phyloP scores from a whole-genome alignment of 2,329 filamentous ascomycete genomes.

The Pestalotiopsis sp. region DNA sequence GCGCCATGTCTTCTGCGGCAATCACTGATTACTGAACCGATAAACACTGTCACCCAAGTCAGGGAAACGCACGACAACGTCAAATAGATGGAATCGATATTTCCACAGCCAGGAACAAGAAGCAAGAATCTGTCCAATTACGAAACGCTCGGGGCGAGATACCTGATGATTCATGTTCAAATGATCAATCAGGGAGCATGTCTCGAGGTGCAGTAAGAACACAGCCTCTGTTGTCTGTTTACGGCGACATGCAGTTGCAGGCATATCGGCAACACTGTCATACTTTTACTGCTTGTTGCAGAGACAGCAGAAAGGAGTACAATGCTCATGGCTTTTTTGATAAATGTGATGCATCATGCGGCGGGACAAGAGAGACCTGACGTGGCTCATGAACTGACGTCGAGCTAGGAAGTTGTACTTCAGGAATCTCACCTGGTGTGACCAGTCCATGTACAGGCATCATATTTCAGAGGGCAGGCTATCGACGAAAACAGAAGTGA shows the following conservation, averaged over 20 bases:
- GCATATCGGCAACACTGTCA: background rate
- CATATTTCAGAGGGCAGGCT: too few relatives aligned
- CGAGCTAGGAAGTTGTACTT: too few relatives aligned
- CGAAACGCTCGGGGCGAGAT: background rate
- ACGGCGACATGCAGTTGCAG: constrained; percentile 1
- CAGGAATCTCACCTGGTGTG: too few relatives aligned
- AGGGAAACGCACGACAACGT: too few relatives aligned
- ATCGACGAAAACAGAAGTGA: background rate
- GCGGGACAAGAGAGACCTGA: too few relatives aligned
- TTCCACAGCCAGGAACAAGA: background rate
- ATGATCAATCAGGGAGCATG: background rate
- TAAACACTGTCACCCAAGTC: too few relatives aligned
- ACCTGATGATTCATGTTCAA: background rate
- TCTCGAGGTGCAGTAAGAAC: background rate
- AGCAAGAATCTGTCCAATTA: background rate
- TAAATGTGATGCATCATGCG: too few relatives aligned
- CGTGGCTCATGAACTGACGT: too few relatives aligned
- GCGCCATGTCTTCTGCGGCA: too few relatives aligned
- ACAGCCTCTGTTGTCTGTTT: background rate
- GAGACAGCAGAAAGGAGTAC: background rate
- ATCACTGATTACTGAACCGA: too few relatives aligned
- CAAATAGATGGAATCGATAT: background rate
- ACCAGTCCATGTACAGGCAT: too few relatives aligned
- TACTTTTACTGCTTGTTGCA: background rate
- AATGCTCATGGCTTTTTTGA: too few relatives aligned